Evolutionary conservation across 805 yeast genomes (phyloP).

Genomic region (Candida nemodendra): DNA sequence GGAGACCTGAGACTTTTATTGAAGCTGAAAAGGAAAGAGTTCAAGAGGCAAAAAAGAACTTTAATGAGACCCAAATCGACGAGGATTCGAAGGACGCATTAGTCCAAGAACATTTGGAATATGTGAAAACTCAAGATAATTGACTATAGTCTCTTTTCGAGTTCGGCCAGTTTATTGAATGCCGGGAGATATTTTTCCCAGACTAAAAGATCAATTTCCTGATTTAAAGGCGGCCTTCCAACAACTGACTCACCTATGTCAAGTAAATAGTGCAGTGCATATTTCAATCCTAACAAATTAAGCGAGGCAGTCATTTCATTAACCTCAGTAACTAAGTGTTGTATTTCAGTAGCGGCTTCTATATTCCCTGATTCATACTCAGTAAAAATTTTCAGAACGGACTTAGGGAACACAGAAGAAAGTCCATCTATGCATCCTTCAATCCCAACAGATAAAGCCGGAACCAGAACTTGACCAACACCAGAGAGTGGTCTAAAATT

Average conservation of each 20-base stretch:
- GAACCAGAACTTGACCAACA: conserved; percentile 47
- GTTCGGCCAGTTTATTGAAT: conserved; percentile 3
- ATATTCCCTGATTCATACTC: conserved; percentile 38
- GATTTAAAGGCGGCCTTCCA: conserved; percentile 46
- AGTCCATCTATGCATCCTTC: conserved; percentile 51
- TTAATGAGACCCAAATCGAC: too few species aligned
- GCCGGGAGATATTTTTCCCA: conserved; percentile 25
- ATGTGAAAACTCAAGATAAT: too few species aligned
- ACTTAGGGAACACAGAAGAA: conserved; percentile 49
- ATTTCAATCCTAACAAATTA: conserved; percentile 31
- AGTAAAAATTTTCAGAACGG: conserved; percentile 39
- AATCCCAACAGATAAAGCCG: conserved; percentile 44
- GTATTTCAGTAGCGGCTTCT: conserved; percentile 40
- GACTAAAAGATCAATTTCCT: conserved; percentile 28
- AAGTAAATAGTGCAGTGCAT: conserved; percentile 22
- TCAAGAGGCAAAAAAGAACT: too few species aligned
- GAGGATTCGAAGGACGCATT: too few species aligned
- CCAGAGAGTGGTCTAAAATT: conserved; percentile 47
- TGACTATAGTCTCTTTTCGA: too few species aligned
- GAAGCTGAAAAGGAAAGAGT: too few species aligned
- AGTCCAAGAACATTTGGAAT: too few species aligned
- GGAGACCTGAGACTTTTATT: too few species aligned
- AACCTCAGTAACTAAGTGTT: conserved; percentile 40
- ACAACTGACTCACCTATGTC: conserved; percentile 29
- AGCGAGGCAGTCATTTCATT: conserved; percentile 39